These are phyloP conservation scores for Kondoa subrosea DNA, from an alignment of 768 basidiomycete genomes.

Conservation along the genomic window DNA sequence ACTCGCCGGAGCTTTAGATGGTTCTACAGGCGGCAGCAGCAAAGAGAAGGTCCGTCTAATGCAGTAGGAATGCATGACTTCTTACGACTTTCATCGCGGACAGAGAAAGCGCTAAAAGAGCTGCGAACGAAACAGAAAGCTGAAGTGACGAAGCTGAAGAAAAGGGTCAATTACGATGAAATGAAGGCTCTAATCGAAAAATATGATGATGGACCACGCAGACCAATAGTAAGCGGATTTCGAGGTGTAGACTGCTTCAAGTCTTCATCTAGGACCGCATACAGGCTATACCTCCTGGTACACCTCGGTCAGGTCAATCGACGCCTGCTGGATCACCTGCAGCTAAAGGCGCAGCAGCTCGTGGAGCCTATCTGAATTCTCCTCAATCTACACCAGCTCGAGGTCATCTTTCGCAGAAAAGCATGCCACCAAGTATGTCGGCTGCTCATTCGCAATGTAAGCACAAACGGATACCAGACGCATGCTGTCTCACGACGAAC, in stretches of 20 bases:
- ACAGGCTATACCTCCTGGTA: neutral
- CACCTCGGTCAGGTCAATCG: slow-evolving; percentile 3
- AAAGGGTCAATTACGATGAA: slow-evolving; percentile 86
- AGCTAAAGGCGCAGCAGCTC: neutral
- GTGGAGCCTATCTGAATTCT: slow-evolving; percentile 4
- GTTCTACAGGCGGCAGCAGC: slow-evolving; percentile 23
- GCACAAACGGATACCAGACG: neutral
- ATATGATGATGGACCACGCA: slow-evolving; percentile 49
- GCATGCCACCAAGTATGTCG: neutral
- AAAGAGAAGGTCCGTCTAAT: slow-evolving; percentile 20
- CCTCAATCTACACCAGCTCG: neutral
- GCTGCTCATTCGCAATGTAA: neutral
- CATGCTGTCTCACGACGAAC: neutral
- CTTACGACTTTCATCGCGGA: neutral
- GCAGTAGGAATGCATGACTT: neutral
- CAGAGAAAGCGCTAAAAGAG: slow-evolving; percentile 47
- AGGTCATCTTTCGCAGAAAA: slow-evolving; percentile 1
- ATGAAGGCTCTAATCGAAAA: slow-evolving; percentile 77
- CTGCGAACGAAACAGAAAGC: slow-evolving; percentile 63
- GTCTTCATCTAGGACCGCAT: slow-evolving; percentile 27
- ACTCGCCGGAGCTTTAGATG: slow-evolving; percentile 19
- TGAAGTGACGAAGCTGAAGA: slow-evolving; percentile 91
- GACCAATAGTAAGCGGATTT: slow-evolving; percentile 32
- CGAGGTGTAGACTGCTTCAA: slow-evolving; percentile 14
- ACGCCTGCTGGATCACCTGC: neutral